These are phyloP conservation scores for Sechiopsis laciniata DNA, from an alignment of 306 rosid species.

Conservation along the genomic window DNA sequence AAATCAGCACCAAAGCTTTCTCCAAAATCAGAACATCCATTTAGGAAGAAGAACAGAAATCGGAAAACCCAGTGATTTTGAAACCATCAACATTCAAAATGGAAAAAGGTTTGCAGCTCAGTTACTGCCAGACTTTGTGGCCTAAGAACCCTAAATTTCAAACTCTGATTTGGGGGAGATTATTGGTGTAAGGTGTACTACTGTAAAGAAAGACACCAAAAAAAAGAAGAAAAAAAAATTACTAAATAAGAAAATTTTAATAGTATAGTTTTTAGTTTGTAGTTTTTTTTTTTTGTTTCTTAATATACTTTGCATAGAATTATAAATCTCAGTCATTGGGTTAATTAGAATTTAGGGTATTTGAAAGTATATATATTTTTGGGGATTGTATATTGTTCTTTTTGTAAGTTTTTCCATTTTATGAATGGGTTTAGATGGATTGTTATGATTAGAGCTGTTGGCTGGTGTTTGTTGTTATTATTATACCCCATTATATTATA, in stretches of 20 bases:
- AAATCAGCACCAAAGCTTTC: constrained; percentile 47
- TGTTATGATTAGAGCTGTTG: constrained; percentile 51
- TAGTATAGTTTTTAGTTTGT: constrained; percentile 60
- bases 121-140: constrained; percentile 82
- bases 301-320: constrained; percentile 55
- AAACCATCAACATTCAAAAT: constrained; percentile 59
- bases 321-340: constrained; percentile 67
- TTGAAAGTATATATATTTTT: constrained; percentile 55
- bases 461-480: constrained; percentile 37
- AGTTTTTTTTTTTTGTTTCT: neutral
- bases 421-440: constrained; percentile 52
- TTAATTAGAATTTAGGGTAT: constrained; percentile 53
- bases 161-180: neutral
- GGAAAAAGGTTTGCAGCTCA: constrained; percentile 89
- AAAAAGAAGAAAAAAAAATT: neutral
- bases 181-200: constrained; percentile 29
- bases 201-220: constrained; percentile 57
- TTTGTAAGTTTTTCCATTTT: constrained; percentile 67
- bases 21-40: constrained; percentile 63
- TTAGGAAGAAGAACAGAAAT: constrained; percentile 68
- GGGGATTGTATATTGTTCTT: constrained; percentile 83
- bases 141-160: constrained; percentile 27
- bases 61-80: constrained; percentile 48
- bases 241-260: neutral
- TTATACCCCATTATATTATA: constrained; percentile 44